Base-by-base conservation (phyloP, 768 basidiomycete genomes). In the Naganishia onofrii region DNA sequence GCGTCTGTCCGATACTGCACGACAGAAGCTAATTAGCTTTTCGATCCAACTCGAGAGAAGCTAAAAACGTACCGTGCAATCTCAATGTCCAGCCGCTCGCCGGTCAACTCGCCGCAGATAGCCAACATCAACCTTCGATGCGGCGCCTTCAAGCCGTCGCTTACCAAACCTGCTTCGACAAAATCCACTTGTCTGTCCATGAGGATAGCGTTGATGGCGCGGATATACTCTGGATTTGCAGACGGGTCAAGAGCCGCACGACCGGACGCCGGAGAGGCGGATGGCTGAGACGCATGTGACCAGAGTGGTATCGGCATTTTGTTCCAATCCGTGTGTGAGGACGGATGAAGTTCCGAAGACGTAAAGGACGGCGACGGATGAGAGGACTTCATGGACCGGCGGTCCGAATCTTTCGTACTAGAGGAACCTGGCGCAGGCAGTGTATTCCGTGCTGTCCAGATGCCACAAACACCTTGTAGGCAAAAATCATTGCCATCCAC, bases 61-160 rank as follows among this genome's bases (percentile, higher is more conserved):
- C n/a, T n/a, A 10, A 17, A 7, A 10, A 44, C 76, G 66, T 36
- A 78, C 76, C 74, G 57, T 17, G 74, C 65, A 29, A 76, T 66
- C 46, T 77, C 74, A 10, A 70, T 58, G 21, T 69, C 70, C 42
- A 69, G 57, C 64, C 70, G 64, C 38, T 72, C 68, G 0, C 72
- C 72, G 32, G 71, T 63, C 51, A 64, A 60, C 66, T 76, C 73
- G 0, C 72, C 74, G 73, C 72, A 80, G 7, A 75, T 67, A 2
- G 73, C 74, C 23, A 80, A 44, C 23, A 80, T 79, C 72, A 78
- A 71, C 65, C 74, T 71, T 51, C 79, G 67, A 70, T 75, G 68
- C 15, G 73, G 72, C 10, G 52, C 53, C 55, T 73, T 72, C 2
- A 70, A 70, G 10, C 72, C 71, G 17, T 58, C 54, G 51, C 54